Evolutionary conservation across 345 rosid genomes (phyloP).

Genomic region (Brassica nigra): DNA sequence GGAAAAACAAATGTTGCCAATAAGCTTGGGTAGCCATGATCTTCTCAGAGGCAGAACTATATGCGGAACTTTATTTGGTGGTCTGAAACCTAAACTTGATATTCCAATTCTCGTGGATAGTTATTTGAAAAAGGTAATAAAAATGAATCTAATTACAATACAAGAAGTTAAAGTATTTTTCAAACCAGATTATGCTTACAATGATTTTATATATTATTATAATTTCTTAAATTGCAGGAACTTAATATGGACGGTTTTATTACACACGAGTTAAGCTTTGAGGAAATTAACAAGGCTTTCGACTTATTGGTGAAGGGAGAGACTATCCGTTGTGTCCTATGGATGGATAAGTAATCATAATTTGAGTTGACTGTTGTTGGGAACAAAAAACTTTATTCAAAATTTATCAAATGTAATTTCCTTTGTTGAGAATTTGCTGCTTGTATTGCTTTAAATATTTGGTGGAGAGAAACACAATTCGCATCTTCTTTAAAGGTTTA

Average conservation of each 20-base stretch:
- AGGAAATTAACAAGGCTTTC: slow-evolving; percentile 65
- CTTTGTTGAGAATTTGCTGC: not conserved
- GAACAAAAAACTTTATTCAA: not conserved
- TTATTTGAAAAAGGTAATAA: slow-evolving; percentile 42
- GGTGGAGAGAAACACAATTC: not conserved
- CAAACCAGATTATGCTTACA: not conserved
- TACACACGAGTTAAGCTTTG: slow-evolving; percentile 52
- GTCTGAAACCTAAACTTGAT: slow-evolving; percentile 60
- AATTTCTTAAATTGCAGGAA: slow-evolving; percentile 41
- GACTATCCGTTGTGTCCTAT: slow-evolving; percentile 56
- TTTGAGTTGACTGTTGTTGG: not conserved
- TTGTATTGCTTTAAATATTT: not conserved
- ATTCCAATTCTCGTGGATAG: slow-evolving; percentile 50
- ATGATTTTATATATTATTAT: not conserved
- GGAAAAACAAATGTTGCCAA: slow-evolving; percentile 40
- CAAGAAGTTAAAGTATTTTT: not conserved
- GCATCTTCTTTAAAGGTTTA: not conserved
- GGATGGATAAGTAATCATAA: slow-evolving; percentile 50
- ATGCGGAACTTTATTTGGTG: slow-evolving; percentile 55
- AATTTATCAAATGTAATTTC: not conserved
- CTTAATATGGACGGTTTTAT: slow-evolving; percentile 51
- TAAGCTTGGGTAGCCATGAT: slow-evolving; percentile 41
- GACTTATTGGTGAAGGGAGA: slow-evolving; percentile 52
- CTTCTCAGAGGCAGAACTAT: slow-evolving; percentile 51
- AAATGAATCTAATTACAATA: not conserved